Conservation (phyloP, 2,329 filamentous ascomycete genomes). For the Curvularia sp. region DNA sequence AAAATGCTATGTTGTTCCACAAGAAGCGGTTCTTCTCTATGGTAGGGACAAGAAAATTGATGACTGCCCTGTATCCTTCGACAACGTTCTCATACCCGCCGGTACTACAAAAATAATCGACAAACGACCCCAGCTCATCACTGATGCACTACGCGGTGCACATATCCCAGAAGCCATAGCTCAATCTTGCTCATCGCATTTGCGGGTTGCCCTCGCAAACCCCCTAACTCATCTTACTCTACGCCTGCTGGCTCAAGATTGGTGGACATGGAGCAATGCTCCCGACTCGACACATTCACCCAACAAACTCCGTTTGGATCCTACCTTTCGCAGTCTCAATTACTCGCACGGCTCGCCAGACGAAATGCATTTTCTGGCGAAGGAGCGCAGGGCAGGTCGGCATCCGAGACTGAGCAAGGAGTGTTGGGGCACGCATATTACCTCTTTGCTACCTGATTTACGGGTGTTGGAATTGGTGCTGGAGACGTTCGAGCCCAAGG, state of each 20-base stretch:
- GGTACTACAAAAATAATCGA: not conserved
- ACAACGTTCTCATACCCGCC: not conserved
- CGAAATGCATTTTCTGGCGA: conserved; percentile 31
- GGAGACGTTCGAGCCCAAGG: conserved; percentile 38
- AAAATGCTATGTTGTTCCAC: conserved; percentile 20
- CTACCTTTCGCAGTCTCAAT: conserved; percentile 18
- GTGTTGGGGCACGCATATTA: conserved; percentile 26
- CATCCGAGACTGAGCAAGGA: conserved; percentile 3
- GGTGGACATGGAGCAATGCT: conserved; percentile 29
- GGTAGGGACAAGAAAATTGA: not conserved
- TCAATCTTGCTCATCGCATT: not conserved
- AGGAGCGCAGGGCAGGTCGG: conserved; percentile 24
- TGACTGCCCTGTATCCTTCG: not conserved
- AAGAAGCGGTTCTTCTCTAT: not conserved
- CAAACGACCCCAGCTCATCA: not conserved
- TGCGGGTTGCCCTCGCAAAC: conserved; percentile 16
- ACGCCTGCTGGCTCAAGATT: conserved; percentile 19
- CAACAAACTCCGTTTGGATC: conserved; percentile 32
- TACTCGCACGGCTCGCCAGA: not conserved
- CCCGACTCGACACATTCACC: not conserved
- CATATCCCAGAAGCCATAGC: not conserved
- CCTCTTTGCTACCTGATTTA: conserved; percentile 25
- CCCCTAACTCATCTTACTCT: conserved; percentile 29
- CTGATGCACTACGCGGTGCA: not conserved
- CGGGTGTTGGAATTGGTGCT: conserved; percentile 33